These are phyloP conservation scores for Dimocarpus longan DNA, from an alignment of 345 rosid genomes.

Conservation along the genomic window DNA sequence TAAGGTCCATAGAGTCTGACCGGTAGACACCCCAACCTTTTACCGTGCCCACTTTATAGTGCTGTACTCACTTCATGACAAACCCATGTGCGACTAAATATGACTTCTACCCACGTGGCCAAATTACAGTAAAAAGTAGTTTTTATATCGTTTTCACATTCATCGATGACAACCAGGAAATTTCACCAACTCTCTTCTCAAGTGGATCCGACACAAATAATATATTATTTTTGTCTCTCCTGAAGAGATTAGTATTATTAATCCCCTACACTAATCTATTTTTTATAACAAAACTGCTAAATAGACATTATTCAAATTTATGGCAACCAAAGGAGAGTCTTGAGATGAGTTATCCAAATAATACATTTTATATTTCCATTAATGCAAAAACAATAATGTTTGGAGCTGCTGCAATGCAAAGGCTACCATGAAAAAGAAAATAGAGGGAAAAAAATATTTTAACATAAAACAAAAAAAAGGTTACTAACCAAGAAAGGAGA, in stretches of 20 bases:
- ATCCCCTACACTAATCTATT: background rate
- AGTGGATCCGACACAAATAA: background rate
- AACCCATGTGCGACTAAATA: background rate
- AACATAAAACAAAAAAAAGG: background rate
- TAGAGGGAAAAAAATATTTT: background rate
- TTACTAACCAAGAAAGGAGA: slow-evolving; percentile 81
- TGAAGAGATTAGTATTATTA: background rate
- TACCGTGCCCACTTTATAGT: background rate
- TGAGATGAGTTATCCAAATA: no score
- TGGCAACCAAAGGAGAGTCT: no score
- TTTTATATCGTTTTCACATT: background rate
- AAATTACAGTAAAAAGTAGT: background rate
- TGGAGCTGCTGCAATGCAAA: no score
- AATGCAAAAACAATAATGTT: no score
- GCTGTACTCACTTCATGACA: background rate
- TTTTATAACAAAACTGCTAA: background rate
- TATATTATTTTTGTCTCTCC: background rate
- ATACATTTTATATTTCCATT: no score
- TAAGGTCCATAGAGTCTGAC: background rate
- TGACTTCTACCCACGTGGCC: background rate
- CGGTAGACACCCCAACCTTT: background rate
- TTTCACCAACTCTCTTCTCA: background rate
- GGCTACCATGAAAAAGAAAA: no score
- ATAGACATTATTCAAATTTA: background rate
- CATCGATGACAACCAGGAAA: background rate